A percentile compares a stretch with the other conserved stretches of the same genome.
phyloP scores from a whole-genome alignment of 2,329 filamentous ascomycete genomes.

The Cordyceps militaris region DNA sequence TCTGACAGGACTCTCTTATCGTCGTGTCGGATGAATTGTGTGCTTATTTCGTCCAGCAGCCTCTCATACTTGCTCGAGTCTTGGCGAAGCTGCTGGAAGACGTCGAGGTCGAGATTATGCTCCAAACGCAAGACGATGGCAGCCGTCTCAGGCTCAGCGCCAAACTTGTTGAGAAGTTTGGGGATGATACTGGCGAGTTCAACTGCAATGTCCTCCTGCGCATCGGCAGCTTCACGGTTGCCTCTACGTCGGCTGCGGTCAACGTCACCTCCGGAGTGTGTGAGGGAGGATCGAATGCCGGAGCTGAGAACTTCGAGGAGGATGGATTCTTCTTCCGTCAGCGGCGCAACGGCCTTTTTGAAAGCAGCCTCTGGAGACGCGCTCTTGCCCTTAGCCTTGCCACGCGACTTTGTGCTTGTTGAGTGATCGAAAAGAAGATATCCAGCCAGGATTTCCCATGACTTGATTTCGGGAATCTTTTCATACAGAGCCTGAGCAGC shows the following conservation, averaged over 20 bases:
- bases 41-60: conserved; percentile 83
- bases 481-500: conserved; percentile 83
- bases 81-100: conserved; percentile 83
- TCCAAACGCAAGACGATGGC: conserved; percentile 80
- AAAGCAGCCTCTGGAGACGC: conserved; percentile 53
- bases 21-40: conserved; percentile 89
- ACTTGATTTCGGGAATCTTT: conserved; percentile 68
- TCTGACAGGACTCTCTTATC: conserved; percentile 80
- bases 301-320: conserved; percentile 82
- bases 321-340: conserved; percentile 71
- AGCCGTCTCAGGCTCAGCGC: conserved; percentile 79
- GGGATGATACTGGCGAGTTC: conserved; percentile 75
- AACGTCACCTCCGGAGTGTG: conserved; percentile 54
- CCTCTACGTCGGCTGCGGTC: conserved; percentile 52
- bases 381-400: conserved; percentile 44
- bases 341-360: conserved; percentile 65
- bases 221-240: conserved; percentile 57
- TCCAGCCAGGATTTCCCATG: conserved; percentile 83
- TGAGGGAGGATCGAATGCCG: conserved; percentile 67
- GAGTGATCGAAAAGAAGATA: conserved; percentile 94
- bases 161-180: conserved; percentile 83
- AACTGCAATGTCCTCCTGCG: conserved; percentile 71
- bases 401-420: conserved; percentile 44
- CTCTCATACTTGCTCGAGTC: conserved; percentile 73
- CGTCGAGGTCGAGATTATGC: conserved; percentile 76